Base-by-base conservation (phyloP, 768 basidiomycete genomes). In the Dacryopinax primogenitus region DNA sequence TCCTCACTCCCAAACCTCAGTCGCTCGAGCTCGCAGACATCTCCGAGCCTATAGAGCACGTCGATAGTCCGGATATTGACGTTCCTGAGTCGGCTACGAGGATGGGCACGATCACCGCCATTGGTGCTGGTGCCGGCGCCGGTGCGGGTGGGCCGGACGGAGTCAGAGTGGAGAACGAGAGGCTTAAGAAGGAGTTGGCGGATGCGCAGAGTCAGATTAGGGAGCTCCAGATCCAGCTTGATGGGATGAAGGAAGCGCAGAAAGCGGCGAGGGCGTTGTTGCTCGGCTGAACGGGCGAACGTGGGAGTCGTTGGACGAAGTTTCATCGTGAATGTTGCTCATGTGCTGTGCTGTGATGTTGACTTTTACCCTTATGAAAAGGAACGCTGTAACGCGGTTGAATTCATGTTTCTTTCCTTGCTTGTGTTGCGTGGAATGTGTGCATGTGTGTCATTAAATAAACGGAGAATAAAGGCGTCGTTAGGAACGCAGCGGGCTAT, bases 171-270 rank as follows among this genome's bases (percentile, higher is more conserved):
- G 88, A 92, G 72, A 90, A 89, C 68, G 78, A 78, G 0, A 79
- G 78, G 1, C 78, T 93, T 64, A 80, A 74, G 13, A 73, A 74
- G 1, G 88, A 91, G 70, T 80, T 94, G 47, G 82, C 90, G 32
- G 90, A 91, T 28, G 86, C 89, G 34, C 80, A 87, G 37, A 84
- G 86, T 74, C 84, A 87, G 77, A 92, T 94, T 63, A 79, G 92
- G 66, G 86, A 86, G 70, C 75, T 94, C 62, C 91, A 93, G 76
- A 72, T 92, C 66, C 87, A 90, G 76, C 83, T 92, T 21, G 90
- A 92, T 76, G 78, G 80, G 15, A 74, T 89, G 68, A 82, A 82
- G 66, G 84, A 85, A 18, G 87, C 89, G 65, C 79, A 83, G 70
- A 87, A 83, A 71, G 89, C 88, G 1, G 86, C 86, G 13, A 82